A percentile compares a stretch with the other conserved stretches of the same genome.
Evolutionary conservation across 306 rosid genomes (phyloP).

Genomic region (Gynostemma pentaphyllum): DNA sequence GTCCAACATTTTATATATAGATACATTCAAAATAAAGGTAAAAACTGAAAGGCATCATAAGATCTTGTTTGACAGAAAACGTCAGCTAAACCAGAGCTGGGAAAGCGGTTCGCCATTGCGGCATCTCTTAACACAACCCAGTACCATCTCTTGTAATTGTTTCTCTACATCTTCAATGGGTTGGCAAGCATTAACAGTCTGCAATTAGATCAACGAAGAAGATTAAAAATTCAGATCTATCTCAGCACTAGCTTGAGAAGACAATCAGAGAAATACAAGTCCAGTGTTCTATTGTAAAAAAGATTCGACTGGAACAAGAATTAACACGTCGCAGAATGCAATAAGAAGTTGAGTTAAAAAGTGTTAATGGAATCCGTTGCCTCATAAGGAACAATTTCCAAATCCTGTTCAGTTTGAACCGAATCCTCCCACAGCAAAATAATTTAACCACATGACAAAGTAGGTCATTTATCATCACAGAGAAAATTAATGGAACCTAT

Average conservation of each 20-base stretch:
- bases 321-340: too few species aligned
- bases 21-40: neutral
- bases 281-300: neutral
- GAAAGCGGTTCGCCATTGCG: conserved; percentile 52
- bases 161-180: conserved; percentile 69
- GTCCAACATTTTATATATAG: neutral
- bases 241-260: neutral
- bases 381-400: too few species aligned
- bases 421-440: too few species aligned
- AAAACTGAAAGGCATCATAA: neutral
- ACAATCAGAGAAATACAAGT: neutral
- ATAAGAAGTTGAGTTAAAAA: too few species aligned
- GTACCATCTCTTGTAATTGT: conserved; percentile 43
- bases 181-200: conserved; percentile 66
- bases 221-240: neutral
- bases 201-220: conserved; percentile 20
- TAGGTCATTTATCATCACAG: too few species aligned
- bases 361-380: too few species aligned
- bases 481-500: too few species aligned
- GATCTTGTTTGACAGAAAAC: neutral
- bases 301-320: too few species aligned
- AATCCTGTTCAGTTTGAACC: too few species aligned
- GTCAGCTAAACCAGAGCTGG: conserved; percentile 27
- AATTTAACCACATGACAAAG: too few species aligned
- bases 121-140: conserved; percentile 41